phyloP scores from a whole-genome alignment of 2,329 filamentous ascomycete genomes.

The Ustulina deusta region DNA sequence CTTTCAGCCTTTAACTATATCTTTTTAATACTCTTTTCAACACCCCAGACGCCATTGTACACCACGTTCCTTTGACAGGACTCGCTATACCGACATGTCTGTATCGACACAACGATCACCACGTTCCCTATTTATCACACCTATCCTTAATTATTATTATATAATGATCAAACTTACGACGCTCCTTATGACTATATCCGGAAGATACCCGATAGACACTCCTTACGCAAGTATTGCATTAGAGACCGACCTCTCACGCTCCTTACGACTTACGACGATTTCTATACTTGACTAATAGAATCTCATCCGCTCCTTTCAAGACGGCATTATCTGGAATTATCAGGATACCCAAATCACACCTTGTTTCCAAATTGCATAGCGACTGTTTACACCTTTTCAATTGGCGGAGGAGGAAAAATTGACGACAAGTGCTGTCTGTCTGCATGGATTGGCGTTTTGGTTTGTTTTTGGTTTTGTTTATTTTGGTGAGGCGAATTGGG shows the following conservation, averaged over 20 bases:
- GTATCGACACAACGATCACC: constrained; percentile 54
- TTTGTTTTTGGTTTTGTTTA: constrained; percentile 40
- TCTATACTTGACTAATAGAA: constrained; percentile 52
- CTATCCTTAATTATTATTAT: constrained; percentile 48
- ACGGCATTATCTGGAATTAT: constrained; percentile 51
- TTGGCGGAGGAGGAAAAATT: constrained; percentile 46
- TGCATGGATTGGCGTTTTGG: constrained; percentile 52
- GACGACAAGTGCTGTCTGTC: constrained; percentile 48
- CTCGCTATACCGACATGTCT: constrained; percentile 50
- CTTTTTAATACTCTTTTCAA: constrained; percentile 45
- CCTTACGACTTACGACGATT: constrained; percentile 54
- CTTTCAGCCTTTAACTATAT: constrained; percentile 39
- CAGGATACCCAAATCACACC: constrained; percentile 52
- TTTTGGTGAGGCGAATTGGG: constrained; percentile 24
- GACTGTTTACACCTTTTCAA: constrained; percentile 58
- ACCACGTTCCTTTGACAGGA: constrained; percentile 54
- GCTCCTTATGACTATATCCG: constrained; percentile 53
- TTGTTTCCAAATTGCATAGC: constrained; percentile 67
- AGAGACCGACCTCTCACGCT: constrained; percentile 51
- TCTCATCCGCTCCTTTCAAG: constrained; percentile 54
- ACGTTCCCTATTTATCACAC: constrained; percentile 52
- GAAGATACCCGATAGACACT: constrained; percentile 62
- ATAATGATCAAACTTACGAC: constrained; percentile 53
- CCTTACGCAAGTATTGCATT: constrained; percentile 54
- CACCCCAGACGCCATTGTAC: constrained; percentile 53